These are phyloP conservation scores for Phaffia australis DNA, from an alignment of 768 basidiomycete species.

Conservation along the genomic window DNA sequence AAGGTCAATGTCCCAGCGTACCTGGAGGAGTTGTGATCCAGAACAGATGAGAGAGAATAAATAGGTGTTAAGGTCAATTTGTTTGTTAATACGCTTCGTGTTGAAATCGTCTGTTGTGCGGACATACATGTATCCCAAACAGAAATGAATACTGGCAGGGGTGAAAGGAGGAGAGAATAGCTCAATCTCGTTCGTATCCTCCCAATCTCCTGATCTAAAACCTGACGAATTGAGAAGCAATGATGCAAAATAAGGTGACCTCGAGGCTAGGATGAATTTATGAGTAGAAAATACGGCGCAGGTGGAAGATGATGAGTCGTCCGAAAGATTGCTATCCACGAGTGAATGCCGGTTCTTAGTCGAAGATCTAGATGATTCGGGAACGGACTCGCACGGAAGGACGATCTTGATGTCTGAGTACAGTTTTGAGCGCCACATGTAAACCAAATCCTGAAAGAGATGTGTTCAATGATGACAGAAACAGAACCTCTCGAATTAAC, in stretches of 20 bases:
- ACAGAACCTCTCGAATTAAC: background rate
- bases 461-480: background rate
- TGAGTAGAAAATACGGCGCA: conserved; percentile 85
- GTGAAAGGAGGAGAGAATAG: conserved; percentile 22
- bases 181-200: conserved; percentile 18
- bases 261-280: conserved; percentile 79
- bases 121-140: conserved; percentile 24
- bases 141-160: conserved; percentile 24
- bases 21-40: conserved; percentile 81
- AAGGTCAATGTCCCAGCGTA: conserved; percentile 91
- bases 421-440: conserved; percentile 90
- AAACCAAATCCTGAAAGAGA: conserved; percentile 57
- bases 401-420: conserved; percentile 84
- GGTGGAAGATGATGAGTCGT: conserved; percentile 38
- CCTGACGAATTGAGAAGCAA: conserved; percentile 50
- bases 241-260: conserved; percentile 75
- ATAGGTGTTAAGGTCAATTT: conserved; percentile 51
- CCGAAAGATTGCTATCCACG: conserved; percentile 6
- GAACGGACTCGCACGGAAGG: conserved; percentile 36
- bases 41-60: conserved; percentile 37
- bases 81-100: background rate
- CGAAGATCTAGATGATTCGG: background rate
- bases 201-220: background rate
- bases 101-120: background rate
- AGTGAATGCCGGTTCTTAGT: too few species aligned